Conservation (phyloP, 331 rosid genomes). For the Malus hybrid region DNA sequence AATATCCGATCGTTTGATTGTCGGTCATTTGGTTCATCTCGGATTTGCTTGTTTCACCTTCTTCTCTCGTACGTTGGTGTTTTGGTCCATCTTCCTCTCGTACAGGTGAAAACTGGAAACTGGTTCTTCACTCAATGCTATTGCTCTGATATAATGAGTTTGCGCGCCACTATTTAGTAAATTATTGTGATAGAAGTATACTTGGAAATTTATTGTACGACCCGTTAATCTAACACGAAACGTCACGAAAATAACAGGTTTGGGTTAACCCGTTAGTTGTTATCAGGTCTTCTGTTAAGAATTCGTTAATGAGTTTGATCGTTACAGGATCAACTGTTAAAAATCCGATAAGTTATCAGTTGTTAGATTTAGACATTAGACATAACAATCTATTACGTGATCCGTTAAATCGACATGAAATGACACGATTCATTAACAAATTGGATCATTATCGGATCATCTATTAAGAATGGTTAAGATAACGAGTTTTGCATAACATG, state of each 20-base stretch:
- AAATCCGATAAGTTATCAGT: rapidly evolving
- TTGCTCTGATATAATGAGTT: background rate
- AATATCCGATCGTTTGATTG: background rate
- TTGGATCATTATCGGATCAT: rapidly evolving
- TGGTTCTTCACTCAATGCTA: background rate
- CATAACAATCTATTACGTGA: too few species aligned
- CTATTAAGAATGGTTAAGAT: too few species aligned
- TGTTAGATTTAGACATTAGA: too few species aligned
- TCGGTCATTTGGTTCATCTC: background rate
- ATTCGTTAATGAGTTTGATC: too few species aligned
- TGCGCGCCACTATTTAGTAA: background rate
- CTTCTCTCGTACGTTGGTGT: background rate
- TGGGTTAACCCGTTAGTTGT: too few species aligned
- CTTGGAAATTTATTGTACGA: too few species aligned
- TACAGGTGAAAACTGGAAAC: background rate
- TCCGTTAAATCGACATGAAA: rapidly evolving
- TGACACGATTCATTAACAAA: too few species aligned
- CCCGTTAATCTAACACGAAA: too few species aligned
- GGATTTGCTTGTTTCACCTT: background rate
- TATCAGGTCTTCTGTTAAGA: too few species aligned
- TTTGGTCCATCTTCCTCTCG: background rate
- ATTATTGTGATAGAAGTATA: background rate
- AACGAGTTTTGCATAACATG: too few species aligned
- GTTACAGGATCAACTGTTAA: too few species aligned
- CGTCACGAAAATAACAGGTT: too few species aligned